Conservation (phyloP, 352 stramenopile species). For the Phytopythium oedochilum region DNA sequence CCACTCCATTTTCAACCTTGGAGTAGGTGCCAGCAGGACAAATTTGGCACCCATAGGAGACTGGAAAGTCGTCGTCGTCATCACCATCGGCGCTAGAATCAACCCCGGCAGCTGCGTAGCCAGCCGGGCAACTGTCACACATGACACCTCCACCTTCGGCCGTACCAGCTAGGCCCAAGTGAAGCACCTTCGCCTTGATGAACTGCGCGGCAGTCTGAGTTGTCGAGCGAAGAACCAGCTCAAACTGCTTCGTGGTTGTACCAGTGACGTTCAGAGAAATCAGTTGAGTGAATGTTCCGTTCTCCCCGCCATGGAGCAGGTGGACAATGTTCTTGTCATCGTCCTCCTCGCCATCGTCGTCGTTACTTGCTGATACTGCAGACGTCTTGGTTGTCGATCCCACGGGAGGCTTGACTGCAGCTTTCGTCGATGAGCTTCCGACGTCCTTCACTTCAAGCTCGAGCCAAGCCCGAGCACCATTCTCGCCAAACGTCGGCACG, state of each 20-base stretch:
- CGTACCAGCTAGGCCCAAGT: constrained; percentile 48
- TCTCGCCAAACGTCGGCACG: constrained; percentile 55
- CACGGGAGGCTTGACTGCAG: constrained; percentile 9
- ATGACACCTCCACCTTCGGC: constrained; percentile 41
- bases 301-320: constrained; percentile 55
- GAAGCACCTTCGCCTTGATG: constrained; percentile 46
- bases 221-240: constrained; percentile 52
- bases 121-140: constrained; percentile 47
- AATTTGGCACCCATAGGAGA: constrained; percentile 41
- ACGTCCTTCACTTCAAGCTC: constrained; percentile 50
- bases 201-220: constrained; percentile 32
- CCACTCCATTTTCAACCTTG: constrained; percentile 23
- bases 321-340: constrained; percentile 33
- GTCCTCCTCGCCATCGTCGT: constrained; percentile 12
- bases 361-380: not conserved
- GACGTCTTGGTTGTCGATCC: not conserved
- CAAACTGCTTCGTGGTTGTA: constrained; percentile 40
- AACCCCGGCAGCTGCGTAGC: constrained; percentile 36
- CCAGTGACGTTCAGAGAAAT: constrained; percentile 52
- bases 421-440: not conserved
- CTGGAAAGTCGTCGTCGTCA: constrained; percentile 8
- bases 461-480: constrained; percentile 62
- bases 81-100: constrained; percentile 11
- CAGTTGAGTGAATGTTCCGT: constrained; percentile 55
- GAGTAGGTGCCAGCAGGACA: constrained; percentile 57